Conservation (phyloP, 192 early-diverging fungal genomes). For the Podila verticillata region DNA sequence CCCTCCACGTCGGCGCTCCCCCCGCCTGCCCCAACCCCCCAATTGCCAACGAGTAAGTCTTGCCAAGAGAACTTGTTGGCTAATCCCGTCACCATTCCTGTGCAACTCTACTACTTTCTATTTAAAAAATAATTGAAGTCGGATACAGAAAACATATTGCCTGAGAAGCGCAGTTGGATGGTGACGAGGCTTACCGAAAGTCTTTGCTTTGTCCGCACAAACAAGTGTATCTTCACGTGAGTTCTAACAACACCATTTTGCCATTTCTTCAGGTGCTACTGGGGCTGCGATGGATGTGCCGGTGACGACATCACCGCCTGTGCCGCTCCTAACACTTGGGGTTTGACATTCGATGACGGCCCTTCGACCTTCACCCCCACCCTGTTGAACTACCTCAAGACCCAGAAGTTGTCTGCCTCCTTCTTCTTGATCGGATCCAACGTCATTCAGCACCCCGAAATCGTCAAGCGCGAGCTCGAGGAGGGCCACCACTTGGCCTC, state of each 20-base stretch:
- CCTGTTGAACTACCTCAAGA: slow-evolving; percentile 58
- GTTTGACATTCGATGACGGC: slow-evolving; percentile 64
- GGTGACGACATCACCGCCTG: slow-evolving; percentile 57
- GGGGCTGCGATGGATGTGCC: slow-evolving; percentile 56
- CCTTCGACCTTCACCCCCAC: slow-evolving; percentile 55
- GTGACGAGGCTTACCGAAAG: too few species aligned
- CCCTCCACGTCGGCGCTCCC: slow-evolving; percentile 13
- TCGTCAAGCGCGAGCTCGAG: slow-evolving; percentile 47
- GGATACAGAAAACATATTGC: not conserved
- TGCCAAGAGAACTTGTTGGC: not conserved
- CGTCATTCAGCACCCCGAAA: slow-evolving; percentile 55
- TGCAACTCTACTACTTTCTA: not conserved
- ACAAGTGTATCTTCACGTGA: too few species aligned
- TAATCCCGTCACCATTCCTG: not conserved
- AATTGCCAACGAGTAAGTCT: slow-evolving; percentile 20
- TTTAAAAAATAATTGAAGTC: too few species aligned
- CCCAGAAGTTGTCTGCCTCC: slow-evolving; percentile 56
- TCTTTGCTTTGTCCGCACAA: too few species aligned
- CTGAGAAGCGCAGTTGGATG: too few species aligned
- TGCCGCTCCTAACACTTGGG: slow-evolving; percentile 61
- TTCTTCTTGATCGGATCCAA: slow-evolving; percentile 67
- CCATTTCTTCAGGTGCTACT: slow-evolving; percentile 41
- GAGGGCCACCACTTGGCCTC: slow-evolving; percentile 66
- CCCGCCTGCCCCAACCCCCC: slow-evolving; percentile 24
- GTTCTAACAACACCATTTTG: not conserved